Percentiles rank a stretch among this genome's conserved stretches.
Evolutionary conservation across 169 alveolate species (phyloP).

Genomic region (Eimeria praecox): DNA sequence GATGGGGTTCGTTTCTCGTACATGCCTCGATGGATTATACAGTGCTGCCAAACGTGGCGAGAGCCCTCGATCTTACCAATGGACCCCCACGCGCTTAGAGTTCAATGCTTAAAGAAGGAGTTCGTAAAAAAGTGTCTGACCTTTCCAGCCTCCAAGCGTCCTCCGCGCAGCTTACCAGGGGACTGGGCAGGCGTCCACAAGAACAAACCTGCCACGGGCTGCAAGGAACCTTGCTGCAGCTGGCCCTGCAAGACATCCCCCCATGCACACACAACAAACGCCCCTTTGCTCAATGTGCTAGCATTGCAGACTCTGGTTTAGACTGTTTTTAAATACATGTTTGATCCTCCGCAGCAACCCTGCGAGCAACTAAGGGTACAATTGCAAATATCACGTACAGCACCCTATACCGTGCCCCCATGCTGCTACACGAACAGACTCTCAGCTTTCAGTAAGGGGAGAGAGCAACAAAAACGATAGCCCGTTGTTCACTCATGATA

Average conservation of each 20-base stretch:
- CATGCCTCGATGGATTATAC: too few relatives aligned
- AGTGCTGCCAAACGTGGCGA: too few relatives aligned
- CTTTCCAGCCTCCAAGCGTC: not conserved
- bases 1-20: too few relatives aligned
- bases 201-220: not conserved
- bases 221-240: not conserved
- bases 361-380: not conserved
- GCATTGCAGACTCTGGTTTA: not conserved
- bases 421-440: not conserved
- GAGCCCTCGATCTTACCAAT: too few relatives aligned
- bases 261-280: not conserved
- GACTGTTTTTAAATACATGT: not conserved
- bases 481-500: not conserved
- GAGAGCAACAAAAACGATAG: not conserved
- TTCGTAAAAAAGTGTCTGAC: not conserved
- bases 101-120: not conserved
- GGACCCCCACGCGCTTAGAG: too few relatives aligned
- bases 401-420: not conserved
- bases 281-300: not conserved
- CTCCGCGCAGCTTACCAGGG: not conserved
- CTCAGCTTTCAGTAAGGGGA: not conserved
- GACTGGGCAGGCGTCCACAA: not conserved
- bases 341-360: not conserved
- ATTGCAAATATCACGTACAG: not conserved
- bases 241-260: not conserved